These are phyloP conservation scores for Tetraselmis chui DNA, from an alignment of 139 green algal genomes.

Conservation along the genomic window DNA sequence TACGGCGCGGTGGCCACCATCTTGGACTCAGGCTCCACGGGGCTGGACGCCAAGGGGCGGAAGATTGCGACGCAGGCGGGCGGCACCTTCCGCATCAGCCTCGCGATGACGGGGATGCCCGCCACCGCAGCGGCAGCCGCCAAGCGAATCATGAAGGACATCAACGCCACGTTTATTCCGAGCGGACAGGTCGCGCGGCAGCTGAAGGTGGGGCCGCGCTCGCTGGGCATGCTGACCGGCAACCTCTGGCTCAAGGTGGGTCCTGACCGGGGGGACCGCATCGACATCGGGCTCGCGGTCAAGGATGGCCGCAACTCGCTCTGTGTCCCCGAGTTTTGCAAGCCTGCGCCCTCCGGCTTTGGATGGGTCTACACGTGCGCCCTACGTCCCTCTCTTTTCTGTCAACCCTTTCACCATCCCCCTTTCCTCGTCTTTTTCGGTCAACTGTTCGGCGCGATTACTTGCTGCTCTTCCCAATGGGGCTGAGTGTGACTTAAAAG, in stretches of 20 bases:
- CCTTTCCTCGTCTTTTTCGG: neutral
- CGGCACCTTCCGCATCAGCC: constrained; percentile 1
- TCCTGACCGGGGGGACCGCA: constrained; percentile 35
- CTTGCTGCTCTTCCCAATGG: no score
- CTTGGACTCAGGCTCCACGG: constrained; percentile 34
- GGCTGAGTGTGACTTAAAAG: no score
- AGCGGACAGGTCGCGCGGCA: constrained; percentile 21
- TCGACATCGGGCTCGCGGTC: constrained; percentile 77
- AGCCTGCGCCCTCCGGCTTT: neutral
- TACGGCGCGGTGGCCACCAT: constrained; percentile 73
- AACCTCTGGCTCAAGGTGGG: constrained; percentile 53
- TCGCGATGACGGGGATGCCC: neutral
- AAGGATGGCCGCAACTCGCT: constrained; percentile 53
- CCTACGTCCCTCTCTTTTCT: neutral
- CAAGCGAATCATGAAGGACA: neutral
- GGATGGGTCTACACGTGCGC: neutral
- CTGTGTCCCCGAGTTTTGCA: constrained; percentile 58
- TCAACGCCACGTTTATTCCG: neutral
- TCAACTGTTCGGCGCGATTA: neutral
- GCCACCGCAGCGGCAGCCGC: no score
- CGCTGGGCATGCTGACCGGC: constrained; percentile 62
- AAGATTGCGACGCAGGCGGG: neutral
- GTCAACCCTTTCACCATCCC: neutral
- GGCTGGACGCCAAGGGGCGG: constrained; percentile 21
- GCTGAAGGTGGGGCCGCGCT: constrained; percentile 44